phyloP scores from a whole-genome alignment of 257 asterid species.

The Verbena officinalis region DNA sequence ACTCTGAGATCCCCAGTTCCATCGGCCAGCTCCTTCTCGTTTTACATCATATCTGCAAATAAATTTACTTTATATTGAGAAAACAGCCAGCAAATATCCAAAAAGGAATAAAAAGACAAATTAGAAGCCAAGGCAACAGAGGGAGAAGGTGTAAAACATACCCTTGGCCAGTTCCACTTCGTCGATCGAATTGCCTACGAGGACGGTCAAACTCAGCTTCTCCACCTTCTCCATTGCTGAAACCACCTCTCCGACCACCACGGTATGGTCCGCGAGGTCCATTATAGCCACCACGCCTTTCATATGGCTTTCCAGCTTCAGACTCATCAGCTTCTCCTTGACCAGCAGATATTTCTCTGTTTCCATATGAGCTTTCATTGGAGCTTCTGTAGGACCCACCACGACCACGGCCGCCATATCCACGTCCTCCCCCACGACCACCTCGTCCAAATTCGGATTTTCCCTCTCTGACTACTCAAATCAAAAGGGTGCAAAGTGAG shows the following conservation, averaged over 20 bases:
- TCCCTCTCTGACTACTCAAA: constrained; percentile 63
- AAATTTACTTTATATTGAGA: not conserved
- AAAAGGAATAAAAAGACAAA: not conserved
- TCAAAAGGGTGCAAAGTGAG: not conserved
- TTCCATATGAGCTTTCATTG: constrained; percentile 47
- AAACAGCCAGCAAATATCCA: not conserved
- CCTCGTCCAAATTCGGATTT: constrained; percentile 61
- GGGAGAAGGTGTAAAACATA: constrained; percentile 29
- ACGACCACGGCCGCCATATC: constrained; percentile 66
- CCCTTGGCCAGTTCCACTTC: constrained; percentile 88
- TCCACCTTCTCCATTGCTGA: constrained; percentile 66
- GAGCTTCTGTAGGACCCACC: constrained; percentile 67
- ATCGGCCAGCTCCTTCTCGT: constrained; percentile 81
- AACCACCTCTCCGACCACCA: constrained; percentile 74
- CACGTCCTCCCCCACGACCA: constrained; percentile 70
- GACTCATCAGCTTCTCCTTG: constrained; percentile 51
- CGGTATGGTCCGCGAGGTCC: constrained; percentile 67
- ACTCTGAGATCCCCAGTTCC: constrained; percentile 80
- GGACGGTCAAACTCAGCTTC: constrained; percentile 67
- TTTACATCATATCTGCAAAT: constrained; percentile 59
- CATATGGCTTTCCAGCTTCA: constrained; percentile 54
- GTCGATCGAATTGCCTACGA: constrained; percentile 66
- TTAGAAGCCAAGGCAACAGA: not conserved
- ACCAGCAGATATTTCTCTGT: constrained; percentile 52
- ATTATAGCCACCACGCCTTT: constrained; percentile 70